Evolutionary conservation across 441 rosid genomes (phyloP).

Genomic region (Macaranga tanarius): DNA sequence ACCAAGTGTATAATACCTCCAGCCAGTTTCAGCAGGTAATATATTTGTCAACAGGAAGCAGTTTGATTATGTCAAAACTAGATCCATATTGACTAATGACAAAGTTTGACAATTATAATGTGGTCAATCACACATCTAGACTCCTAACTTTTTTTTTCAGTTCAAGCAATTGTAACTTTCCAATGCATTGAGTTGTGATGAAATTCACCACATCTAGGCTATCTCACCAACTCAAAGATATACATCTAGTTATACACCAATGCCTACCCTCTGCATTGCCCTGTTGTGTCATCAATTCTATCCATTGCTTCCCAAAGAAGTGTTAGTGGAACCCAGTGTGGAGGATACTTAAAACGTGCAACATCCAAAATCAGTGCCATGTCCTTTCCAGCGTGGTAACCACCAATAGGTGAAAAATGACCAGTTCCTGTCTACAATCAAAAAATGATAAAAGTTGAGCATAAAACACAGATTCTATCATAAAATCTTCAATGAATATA

Average conservation of each 20-base stretch:
- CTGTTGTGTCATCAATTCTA: conserved; percentile 40
- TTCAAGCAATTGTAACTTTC: neutral
- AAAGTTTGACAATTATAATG: neutral
- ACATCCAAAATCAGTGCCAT: conserved; percentile 63
- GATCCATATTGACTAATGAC: too few species aligned
- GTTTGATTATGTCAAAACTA: neutral
- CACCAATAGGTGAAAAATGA: conserved; percentile 66
- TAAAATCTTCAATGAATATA: conserved; percentile 8
- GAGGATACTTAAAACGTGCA: conserved; percentile 63
- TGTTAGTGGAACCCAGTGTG: conserved; percentile 57
- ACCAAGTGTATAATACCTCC: neutral
- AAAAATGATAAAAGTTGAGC: neutral
- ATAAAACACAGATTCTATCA: neutral
- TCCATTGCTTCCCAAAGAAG: conserved; percentile 71
- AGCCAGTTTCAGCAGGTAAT: neutral
- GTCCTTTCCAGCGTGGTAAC: conserved; percentile 53
- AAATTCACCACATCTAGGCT: conserved; percentile 4
- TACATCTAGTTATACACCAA: conserved; percentile 2
- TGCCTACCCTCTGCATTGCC: conserved; percentile 47
- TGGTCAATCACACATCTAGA: neutral
- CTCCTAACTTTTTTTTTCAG: neutral
- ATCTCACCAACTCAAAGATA: neutral
- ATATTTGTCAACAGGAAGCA: conserved; percentile 10
- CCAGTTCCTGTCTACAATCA: conserved; percentile 56
- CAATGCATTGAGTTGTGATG: conserved; percentile 9